Percentiles rank a stretch among this genome's conserved stretches.
Evolutionary conservation across 2,329 filamentous ascomycete species (phyloP).

Genomic region (Xylaria sp.): DNA sequence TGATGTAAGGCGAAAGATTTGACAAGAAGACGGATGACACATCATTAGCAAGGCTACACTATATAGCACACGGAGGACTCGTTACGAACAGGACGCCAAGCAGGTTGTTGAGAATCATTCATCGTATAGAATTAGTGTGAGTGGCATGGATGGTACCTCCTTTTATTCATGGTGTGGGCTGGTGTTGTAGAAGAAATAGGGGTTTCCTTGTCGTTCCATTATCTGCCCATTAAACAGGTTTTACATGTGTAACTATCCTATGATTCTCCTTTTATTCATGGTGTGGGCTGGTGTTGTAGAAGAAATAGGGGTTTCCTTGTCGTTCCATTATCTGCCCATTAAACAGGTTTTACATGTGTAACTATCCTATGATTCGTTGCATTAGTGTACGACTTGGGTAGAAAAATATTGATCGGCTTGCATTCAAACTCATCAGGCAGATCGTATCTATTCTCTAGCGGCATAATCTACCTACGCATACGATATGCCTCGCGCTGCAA

Average conservation of each 20-base stretch:
- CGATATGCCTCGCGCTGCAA: neutral
- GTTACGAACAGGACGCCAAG: neutral
- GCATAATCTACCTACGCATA: neutral
- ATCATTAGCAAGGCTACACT: conserved; percentile 4
- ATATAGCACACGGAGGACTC: neutral
- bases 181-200: neutral
- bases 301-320: neutral
- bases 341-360: conserved; percentile 17
- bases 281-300: too few relatives aligned
- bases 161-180: neutral
- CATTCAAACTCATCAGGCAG: neutral
- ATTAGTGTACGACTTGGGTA: neutral
- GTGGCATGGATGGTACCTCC: neutral
- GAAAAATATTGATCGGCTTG: neutral
- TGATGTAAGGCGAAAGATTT: neutral
- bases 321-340: neutral
- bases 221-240: conserved; percentile 8
- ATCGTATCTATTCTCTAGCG: neutral
- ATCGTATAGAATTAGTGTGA: neutral
- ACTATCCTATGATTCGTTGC: neutral
- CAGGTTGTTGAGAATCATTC: neutral
- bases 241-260: neutral
- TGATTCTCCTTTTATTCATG: too few relatives aligned
- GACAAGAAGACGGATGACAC: conserved; percentile 3
- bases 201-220: neutral